Evolutionary conservation across 768 basidiomycete genomes (phyloP), one percentile per base, ranked within the genome.

Genomic region (Pleurotus sapidus): DNA sequence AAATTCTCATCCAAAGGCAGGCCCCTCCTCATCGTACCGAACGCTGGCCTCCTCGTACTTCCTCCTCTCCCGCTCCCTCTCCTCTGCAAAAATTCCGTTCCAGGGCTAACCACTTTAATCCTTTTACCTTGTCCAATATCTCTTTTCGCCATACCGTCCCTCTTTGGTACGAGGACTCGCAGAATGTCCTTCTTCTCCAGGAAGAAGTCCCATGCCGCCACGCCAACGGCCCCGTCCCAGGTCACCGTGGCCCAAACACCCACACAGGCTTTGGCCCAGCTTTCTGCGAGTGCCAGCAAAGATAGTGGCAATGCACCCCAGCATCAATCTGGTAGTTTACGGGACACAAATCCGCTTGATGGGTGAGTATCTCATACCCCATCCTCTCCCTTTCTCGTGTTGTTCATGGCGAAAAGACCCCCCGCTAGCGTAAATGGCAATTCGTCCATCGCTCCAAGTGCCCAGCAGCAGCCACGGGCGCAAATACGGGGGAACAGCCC

Each of bases 181-280:
- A 87, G 87, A 84, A 93, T 93, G 91, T 91, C 90, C 81, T 93
- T 92, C 89, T 93, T 93, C 83, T 88, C 84, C 45, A 83, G 89
- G 82, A 91, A 86, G 87, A 92, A 90, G 83, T 82, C 86, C 61
- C 79, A 83, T 54, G 81, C 74, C 49, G 72, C 74, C 62, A 73
- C 71, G 20, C 79, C 79, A 63, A 72, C 74, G 9, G 47, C 54
- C 55, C 63, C 74, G 24, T 62, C 80, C 27, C 72, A 72, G 65
- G 84, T 86, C 62, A 80, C 84, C 43, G 74, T 86, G 55, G 75
- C 82, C 5, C 84, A 86, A 68, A 82, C 86, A 6, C 83, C 86
- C 5, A 84, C 80, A 58, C 85, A 89, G 67, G 87, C 87, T 34
- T 79, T 89, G 6, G 84, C 84, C 42, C 87, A 87, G 70, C 68